Base-by-base conservation (phyloP, 2,329 filamentous ascomycete species). In the Colletotrichum destructivum region DNA sequence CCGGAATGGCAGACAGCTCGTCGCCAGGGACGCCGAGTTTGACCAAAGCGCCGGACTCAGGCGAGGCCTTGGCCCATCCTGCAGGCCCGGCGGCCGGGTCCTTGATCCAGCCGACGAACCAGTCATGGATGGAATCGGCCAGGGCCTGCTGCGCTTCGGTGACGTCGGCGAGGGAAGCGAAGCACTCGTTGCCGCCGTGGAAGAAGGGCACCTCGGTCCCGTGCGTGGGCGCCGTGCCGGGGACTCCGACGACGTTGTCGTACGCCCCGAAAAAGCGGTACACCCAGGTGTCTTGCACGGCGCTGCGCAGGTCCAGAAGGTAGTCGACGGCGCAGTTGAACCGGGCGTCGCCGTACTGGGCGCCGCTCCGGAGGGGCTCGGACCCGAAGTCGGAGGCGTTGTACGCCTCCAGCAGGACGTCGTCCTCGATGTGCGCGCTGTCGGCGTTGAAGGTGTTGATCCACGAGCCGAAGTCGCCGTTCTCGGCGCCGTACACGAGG, bases 61-160 rank as follows among this genome's bases (percentile, higher is more conserved):
- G 78, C 1, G 73, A 76, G 15, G 77, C 78, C 40, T 79, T 80
- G 13, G 77, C 76, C 83, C 83, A 85, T 23, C 83, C 31, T 9
- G 8, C 84, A 46, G 84, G 83, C 1, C 83, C 81, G 6, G 79
- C 81, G 38, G 78, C 69, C 0, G 83, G 83, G 73, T 84, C 79
- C 77, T 85, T 85, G 73, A 85, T 83, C 82, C 83, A 85, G 4
- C 76, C 74, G 2, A 85, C 82, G 35, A 85, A 83, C 82, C 82
- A 84, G 60, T 79, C 77, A 60, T 84, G 80, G 40, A 82, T 81
- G 13, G 77, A 82, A 67, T 84, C 82, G 4, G 84, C 83, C 15
- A 85, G 75, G 1, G 78, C 81, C 64, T 85, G 83, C 62, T 84
- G 76, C 0, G 76, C 81, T 0, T 75, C 74, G 2, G 82, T 85